A percentile compares a stretch with the other conserved stretches of the same genome.
Evolutionary conservation across 2,329 filamentous ascomycete genomes (phyloP).

Genomic region (Apiospora kogelbergensis): DNA sequence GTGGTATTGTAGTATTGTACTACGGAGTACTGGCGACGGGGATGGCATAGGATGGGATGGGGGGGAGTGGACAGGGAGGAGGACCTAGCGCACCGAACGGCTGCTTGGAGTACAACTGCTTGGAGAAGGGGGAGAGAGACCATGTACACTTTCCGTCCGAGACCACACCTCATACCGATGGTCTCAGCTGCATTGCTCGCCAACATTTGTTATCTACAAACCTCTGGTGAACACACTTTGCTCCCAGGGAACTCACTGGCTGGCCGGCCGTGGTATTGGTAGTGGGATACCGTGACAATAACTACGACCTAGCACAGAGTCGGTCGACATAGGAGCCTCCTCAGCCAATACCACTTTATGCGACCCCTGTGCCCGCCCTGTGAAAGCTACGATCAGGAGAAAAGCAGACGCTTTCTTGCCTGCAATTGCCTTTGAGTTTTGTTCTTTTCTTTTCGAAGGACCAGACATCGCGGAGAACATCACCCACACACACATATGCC

Average conservation of each 20-base stretch:
- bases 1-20: background rate
- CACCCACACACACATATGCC: background rate
- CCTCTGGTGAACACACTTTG: background rate
- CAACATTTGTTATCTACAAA: background rate
- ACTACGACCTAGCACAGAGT: background rate
- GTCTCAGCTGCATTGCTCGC: constrained; percentile 1
- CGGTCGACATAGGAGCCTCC: background rate
- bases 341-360: background rate
- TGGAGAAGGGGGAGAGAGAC: background rate
- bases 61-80: background rate
- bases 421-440: background rate
- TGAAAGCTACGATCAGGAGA: background rate
- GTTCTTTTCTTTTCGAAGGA: background rate
- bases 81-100: constrained; percentile 4
- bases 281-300: background rate
- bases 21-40: background rate
- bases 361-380: background rate
- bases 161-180: background rate
- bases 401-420: background rate
- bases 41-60: background rate
- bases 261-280: background rate
- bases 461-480: background rate
- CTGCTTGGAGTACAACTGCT: background rate
- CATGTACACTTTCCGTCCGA: constrained; percentile 5
- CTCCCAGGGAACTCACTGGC: background rate